Evolutionary conservation across 1,139 yeast genomes (phyloP).

Genomic region (Yamadazyma songkhlaensis): DNA sequence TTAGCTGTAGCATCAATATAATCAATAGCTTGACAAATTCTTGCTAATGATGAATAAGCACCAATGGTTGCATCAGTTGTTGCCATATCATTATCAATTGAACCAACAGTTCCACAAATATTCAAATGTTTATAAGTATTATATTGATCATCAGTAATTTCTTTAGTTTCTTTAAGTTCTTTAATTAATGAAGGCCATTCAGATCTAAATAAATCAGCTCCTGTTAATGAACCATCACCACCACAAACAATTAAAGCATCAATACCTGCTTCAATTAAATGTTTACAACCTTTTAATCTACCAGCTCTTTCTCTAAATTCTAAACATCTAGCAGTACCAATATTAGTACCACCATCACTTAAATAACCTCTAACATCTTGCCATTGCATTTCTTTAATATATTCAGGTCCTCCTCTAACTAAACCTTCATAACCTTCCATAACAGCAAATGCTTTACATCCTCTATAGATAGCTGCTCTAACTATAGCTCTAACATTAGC

Average conservation of each 20-base stretch:
- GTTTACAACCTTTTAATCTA: conserved; percentile 75
- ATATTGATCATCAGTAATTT: conserved; percentile 55
- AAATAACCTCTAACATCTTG: conserved; percentile 91
- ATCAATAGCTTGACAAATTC: conserved; percentile 92
- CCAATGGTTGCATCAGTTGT: conserved; percentile 96
- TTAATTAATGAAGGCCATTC: conserved; percentile 89
- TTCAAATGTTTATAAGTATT: conserved; percentile 69
- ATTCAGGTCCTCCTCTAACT: conserved; percentile 69
- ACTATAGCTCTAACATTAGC: conserved; percentile 94
- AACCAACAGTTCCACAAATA: conserved; percentile 94
- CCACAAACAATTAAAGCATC: conserved; percentile 98
- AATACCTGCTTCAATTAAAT: conserved; percentile 83
- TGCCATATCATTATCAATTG: conserved; percentile 97
- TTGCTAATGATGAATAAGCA: conserved; percentile 87
- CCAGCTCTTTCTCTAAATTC: conserved; percentile 85
- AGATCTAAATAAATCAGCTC: conserved; percentile 88
- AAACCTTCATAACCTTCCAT: conserved; percentile 96
- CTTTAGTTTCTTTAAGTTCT: conserved; percentile 58
- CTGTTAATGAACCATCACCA: conserved; percentile 97
- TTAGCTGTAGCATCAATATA: conserved; percentile 96
- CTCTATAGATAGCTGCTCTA: conserved; percentile 79
- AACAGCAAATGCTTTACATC: conserved; percentile 93
- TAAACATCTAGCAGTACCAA: conserved; percentile 93
- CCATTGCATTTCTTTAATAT: conserved; percentile 82
- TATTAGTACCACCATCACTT: conserved; percentile 89